Base-by-base conservation (phyloP, 768 basidiomycete species). In the Chalciporus pseudorubinellus region DNA sequence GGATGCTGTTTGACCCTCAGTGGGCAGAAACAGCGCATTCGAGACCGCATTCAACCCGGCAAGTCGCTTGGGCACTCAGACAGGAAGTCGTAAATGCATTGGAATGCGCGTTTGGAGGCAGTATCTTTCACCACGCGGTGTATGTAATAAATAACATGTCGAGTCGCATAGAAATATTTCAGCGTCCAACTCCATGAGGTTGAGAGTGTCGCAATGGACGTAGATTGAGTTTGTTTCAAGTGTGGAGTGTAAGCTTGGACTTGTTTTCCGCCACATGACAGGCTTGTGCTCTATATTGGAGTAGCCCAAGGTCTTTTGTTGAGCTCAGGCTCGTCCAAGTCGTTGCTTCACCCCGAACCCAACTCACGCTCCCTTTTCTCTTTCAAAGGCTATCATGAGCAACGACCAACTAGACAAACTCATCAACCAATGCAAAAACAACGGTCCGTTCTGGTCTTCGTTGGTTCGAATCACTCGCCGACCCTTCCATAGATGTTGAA, bases 41-140 rank as follows among this genome's bases (percentile, higher is more conserved):
- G 95, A 33, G 90, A 97, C 70, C 66, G 78, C 22, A 70, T 97
- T 24, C 85, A 92, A 63, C 95, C 95, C 26, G 86, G 80, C 39
- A 82, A 81, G 63, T 84, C 84, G 11, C 71, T 98, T 8, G 95
- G 95, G 1, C 95, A 98, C 68, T 95, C 94, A 18, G 95, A 97
- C 69, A 81, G 73, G 62, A 77, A 77, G 50, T 42, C 57, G 19
- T 67, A 31, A 55, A 52, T 36, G 39, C 39, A 16, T 26, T 26
- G 24, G 39, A 19, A 8, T 43, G 26, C 24, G 14, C 24, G 4
- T 24, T 24, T 24, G 5, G 29, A 31, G 29, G 29, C 29, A 31
- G 29, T 31, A 31, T 13, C 29, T 31, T 31, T 13, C 8, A 31
- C 8, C 10, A 3, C 5, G 24, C 24, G 7, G 24, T 24, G 24